phyloP scores from a whole-genome alignment of 148 eudicot genomes.

The Tetragonia tetragonoides region DNA sequence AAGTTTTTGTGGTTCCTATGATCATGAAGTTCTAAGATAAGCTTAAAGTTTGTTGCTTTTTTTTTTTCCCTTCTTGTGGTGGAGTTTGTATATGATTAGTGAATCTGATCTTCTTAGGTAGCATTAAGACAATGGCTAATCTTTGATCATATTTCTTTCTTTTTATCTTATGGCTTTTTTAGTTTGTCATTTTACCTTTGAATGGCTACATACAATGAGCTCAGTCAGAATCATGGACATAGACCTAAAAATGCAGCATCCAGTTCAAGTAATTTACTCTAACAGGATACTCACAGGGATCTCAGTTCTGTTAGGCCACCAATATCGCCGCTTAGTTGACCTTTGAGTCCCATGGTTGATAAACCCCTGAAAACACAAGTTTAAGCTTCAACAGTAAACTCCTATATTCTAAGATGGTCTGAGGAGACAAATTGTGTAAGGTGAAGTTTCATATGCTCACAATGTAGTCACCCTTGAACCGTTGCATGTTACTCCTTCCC shows the following conservation, averaged over 20 bases:
- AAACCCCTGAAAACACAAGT: constrained; percentile 49
- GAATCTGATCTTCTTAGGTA: too few relatives aligned
- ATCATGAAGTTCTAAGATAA: not conserved
- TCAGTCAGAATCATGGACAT: not conserved
- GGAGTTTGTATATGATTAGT: too few relatives aligned
- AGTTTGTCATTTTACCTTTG: too few relatives aligned
- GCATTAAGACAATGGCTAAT: too few relatives aligned
- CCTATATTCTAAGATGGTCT: not conserved
- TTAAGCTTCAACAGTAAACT: not conserved
- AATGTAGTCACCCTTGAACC: constrained; percentile 62
- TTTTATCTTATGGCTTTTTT: too few relatives aligned
- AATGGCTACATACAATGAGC: not conserved
- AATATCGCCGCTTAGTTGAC: constrained; percentile 72
- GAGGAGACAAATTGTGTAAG: not conserved
- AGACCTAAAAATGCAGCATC: not conserved
- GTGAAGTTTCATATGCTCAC: constrained; percentile 39
- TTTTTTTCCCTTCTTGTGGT: too few relatives aligned
- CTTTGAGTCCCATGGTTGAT: constrained; percentile 80
- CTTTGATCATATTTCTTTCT: too few relatives aligned
- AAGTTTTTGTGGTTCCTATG: too few relatives aligned
- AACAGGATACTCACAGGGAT: constrained; percentile 58
- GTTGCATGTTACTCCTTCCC: constrained; percentile 90
- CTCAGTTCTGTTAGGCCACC: constrained; percentile 68
- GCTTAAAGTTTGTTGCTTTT: too few relatives aligned
- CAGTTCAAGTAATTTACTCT: not conserved